Base-by-base conservation (phyloP, 495 filamentous ascomycete genomes). In the Aspergillus avenaceus region DNA sequence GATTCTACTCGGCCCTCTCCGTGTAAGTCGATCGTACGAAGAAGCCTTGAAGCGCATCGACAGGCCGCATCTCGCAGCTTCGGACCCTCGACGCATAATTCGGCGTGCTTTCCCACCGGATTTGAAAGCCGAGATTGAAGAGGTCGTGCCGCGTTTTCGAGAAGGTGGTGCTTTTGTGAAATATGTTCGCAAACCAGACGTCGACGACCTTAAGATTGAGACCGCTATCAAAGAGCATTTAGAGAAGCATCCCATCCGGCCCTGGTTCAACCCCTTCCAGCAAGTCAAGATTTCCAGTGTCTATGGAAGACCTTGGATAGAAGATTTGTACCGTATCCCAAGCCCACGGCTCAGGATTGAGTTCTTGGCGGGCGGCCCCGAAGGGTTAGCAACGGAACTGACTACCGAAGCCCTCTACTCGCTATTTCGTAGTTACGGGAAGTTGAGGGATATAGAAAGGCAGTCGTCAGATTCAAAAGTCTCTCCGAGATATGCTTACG, bases 131-230 rank as follows among this genome's bases (percentile, higher is more conserved):
- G 77, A 84, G 32, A 79, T 96, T 53, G 87, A 82, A 32, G 82
- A 95, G 52, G 83, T 96, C 28, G 58, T 95, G 37, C 88, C 91
- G 2, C 80, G 90, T 16, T 72, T 91, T 24, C 91, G 92, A 56
- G 93, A 98, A 63, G 95, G 92, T 19, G 93, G 95, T 8, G 89
- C 90, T 7, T 97, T 93, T 66, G 83, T 97, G 58, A 97, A 95
- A 63, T 93, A 95, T 66, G 75, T 75, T 6, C 77, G 88, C 56
- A 72, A 79, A 14, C 57, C 68, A 8, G 74, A 70, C 3, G 69
- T 82, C 13, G 66, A 72, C 1, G 59, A 70, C 21, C 63, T 75
- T 8, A 82, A 86, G 18, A 78, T 95, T 19, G 84, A 86, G 63
- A 58, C 60, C 32, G 62, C 63, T 0, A 56, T 86, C 3, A 71